Evolutionary conservation across 371 early-diverging fungal genomes (phyloP).

Genomic region (Amoeboaphelidium protococcarum): DNA sequence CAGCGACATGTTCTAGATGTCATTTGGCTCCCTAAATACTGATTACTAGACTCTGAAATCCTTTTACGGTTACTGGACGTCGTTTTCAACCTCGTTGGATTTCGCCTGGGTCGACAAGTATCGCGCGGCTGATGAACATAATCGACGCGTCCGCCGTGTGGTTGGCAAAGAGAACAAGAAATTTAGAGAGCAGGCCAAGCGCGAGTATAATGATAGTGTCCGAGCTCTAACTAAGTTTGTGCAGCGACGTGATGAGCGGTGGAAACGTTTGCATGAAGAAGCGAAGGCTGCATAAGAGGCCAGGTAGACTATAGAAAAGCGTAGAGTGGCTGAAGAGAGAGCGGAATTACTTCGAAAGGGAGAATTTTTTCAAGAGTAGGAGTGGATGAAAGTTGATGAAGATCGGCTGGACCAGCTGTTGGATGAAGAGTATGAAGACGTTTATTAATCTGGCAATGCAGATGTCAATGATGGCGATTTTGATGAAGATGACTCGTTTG

Average conservation of each 20-base stretch:
- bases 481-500: conserved; percentile 16
- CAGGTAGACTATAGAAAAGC: conserved; percentile 4
- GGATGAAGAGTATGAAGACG: conserved; percentile 3
- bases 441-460: conserved; percentile 1
- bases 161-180: conserved; percentile 83
- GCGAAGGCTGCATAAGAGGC: conserved; percentile 7
- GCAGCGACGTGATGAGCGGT: conserved; percentile 1
- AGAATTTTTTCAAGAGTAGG: conserved; percentile 15
- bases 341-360: conserved; percentile 5
- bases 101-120: conserved; percentile 77
- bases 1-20: conserved; percentile 14
- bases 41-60: conserved; percentile 14
- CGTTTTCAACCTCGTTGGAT: conserved; percentile 43
- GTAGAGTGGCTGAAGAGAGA: conserved; percentile 6
- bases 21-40: conserved; percentile 3
- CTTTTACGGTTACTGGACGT: conserved; percentile 49
- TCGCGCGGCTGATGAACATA: conserved; percentile 47
- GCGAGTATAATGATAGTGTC: conserved; percentile 63
- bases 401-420: conserved; percentile 6
- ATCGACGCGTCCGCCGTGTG: conserved; percentile 40
- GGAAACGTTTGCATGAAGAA: not conserved
- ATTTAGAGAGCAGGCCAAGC: conserved; percentile 44
- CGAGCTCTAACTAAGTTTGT: conserved; percentile 2
- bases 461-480: conserved; percentile 10
- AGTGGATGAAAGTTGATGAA: conserved; percentile 28